These are phyloP conservation scores for Mimosa pudica DNA, from an alignment of 306 rosid species.

Conservation along the genomic window DNA sequence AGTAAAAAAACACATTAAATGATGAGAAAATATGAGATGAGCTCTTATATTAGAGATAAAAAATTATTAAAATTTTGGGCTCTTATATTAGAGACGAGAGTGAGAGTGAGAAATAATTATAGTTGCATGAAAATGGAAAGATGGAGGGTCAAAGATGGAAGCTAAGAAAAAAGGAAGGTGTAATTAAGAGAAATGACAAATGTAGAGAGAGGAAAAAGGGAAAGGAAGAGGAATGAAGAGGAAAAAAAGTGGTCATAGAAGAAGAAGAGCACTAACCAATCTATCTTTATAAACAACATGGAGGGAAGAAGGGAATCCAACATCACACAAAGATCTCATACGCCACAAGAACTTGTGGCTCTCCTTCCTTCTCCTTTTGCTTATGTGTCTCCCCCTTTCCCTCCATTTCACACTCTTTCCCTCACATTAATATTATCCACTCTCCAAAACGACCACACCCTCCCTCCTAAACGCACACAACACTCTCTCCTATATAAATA, in stretches of 20 bases:
- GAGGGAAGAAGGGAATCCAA: constrained; percentile 59
- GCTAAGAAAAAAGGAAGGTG: neutral
- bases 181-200: neutral
- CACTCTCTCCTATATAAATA: neutral
- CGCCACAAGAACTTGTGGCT: constrained; percentile 91
- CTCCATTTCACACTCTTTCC: neutral
- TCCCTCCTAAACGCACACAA: neutral
- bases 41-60: too few species aligned
- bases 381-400: constrained; percentile 56
- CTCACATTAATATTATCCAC: constrained; percentile 30
- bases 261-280: neutral
- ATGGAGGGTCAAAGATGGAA: neutral
- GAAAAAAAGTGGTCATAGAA: neutral
- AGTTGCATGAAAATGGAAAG: neutral
- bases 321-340: constrained; percentile 69
- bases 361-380: constrained; percentile 45
- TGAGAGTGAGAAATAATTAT: too few species aligned
- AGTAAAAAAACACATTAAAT: too few species aligned
- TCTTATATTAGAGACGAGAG: too few species aligned
- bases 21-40: too few species aligned
- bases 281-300: constrained; percentile 51
- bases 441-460: neutral
- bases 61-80: too few species aligned
- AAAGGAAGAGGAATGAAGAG: neutral
- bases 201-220: constrained; percentile 1